Conservation (phyloP, 2,329 filamentous ascomycete species). For the Periconia sp. region DNA sequence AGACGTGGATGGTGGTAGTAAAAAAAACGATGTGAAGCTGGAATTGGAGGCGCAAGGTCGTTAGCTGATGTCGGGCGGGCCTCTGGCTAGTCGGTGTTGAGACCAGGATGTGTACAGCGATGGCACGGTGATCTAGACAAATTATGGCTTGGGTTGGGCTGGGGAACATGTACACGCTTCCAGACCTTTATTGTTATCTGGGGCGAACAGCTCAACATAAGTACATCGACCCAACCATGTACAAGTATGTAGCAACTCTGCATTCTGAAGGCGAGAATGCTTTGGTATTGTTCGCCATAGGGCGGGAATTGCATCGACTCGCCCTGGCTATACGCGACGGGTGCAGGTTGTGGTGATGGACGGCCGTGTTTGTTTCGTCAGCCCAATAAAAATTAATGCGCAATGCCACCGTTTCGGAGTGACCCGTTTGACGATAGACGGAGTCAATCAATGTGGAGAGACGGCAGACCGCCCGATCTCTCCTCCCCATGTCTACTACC, state of each 20-base stretch:
- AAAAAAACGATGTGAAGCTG: background rate
- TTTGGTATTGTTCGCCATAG: no score
- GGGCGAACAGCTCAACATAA: background rate
- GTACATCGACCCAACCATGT: no score
- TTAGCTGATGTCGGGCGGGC: constrained; percentile 19
- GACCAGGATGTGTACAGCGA: background rate
- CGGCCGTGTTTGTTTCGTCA: background rate
- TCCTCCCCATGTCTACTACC: no score
- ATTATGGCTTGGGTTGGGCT: no score
- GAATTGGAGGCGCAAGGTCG: background rate
- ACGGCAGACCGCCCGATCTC: background rate
- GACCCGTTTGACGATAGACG: background rate
- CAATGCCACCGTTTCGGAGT: background rate
- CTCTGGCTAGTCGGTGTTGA: constrained; percentile 11
- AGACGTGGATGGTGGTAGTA: background rate
- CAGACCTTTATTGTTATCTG: background rate
- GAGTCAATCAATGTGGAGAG: background rate
- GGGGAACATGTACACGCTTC: background rate
- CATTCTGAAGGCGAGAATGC: no score
- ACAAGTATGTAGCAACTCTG: no score
- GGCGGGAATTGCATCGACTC: background rate
- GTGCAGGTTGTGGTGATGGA: background rate
- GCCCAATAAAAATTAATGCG: background rate
- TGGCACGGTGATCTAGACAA: background rate
- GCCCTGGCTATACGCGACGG: background rate